Percentiles rank a stretch among this genome's conserved stretches.
Evolutionary conservation across 2,329 filamentous ascomycete species (phyloP).

Genomic region (Paecilomyces formosus): DNA sequence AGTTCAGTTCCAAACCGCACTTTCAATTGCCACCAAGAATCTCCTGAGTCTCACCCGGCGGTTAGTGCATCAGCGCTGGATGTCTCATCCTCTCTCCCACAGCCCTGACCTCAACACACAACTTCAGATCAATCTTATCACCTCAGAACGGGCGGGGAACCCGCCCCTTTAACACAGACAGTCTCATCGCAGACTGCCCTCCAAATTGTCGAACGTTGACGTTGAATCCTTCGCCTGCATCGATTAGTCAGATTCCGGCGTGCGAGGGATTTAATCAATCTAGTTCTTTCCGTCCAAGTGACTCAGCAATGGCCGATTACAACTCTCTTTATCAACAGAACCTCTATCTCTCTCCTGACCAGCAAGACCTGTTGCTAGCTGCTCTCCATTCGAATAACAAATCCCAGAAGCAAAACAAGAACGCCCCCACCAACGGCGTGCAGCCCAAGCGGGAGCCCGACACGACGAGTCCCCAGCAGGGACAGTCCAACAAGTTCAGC

Average conservation of each 20-base stretch:
- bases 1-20: background rate
- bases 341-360: slow-evolving; percentile 66
- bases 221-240: background rate
- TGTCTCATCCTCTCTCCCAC: background rate
- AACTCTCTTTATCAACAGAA: slow-evolving; percentile 41
- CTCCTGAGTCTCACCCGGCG: background rate
- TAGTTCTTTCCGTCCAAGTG: background rate
- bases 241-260: background rate
- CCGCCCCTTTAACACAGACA: slow-evolving; percentile 11
- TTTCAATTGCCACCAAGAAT: background rate
- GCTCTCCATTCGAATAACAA: slow-evolving; percentile 65
- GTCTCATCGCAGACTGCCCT: background rate
- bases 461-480: slow-evolving; percentile 24
- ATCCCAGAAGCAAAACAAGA: slow-evolving; percentile 21
- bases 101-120: background rate
- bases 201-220: background rate
- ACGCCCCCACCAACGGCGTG: slow-evolving; percentile 5
- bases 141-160: slow-evolving; percentile 26
- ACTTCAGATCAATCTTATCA: background rate
- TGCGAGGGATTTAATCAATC: background rate
- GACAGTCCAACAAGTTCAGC: slow-evolving; percentile 32
- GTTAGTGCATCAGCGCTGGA: background rate
- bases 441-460: slow-evolving; percentile 16
- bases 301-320: slow-evolving; percentile 28
- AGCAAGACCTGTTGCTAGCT: slow-evolving; percentile 68